These are phyloP conservation scores for Pholiota conissans DNA, from an alignment of 768 basidiomycete species.

Conservation along the genomic window DNA sequence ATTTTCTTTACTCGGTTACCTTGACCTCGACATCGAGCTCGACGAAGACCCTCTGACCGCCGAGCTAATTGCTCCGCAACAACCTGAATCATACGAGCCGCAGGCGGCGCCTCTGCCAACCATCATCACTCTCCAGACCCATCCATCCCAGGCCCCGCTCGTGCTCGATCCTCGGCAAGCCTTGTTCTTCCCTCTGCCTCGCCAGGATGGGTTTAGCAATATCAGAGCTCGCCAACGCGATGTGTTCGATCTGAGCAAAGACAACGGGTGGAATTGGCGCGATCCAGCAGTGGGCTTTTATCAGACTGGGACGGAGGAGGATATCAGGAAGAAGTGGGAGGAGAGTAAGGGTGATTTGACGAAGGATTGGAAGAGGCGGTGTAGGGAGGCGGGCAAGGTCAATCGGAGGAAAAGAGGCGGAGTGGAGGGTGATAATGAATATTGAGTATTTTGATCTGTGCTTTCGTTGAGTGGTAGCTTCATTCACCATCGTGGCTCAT, in stretches of 20 bases:
- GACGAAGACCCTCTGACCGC: conserved; percentile 50
- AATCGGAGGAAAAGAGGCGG: conserved; percentile 50
- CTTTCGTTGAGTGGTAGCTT: no score
- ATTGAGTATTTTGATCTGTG: conserved; percentile 8
- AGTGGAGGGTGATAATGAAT: conserved; percentile 25
- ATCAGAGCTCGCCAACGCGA: conserved; percentile 41
- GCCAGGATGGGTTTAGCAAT: conserved; percentile 19
- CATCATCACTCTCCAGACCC: conserved; percentile 15
- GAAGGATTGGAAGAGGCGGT: conserved; percentile 73
- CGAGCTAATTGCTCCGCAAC: conserved; percentile 9
- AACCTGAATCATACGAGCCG: conserved; percentile 4
- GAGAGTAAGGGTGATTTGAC: conserved; percentile 66
- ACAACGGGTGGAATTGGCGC: conserved; percentile 50
- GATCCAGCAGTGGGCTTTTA: conserved; percentile 43
- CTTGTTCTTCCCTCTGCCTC: conserved; percentile 60
- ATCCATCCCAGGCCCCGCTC: conserved; percentile 26
- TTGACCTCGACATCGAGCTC: conserved; percentile 72
- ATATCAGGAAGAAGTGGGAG: conserved; percentile 72
- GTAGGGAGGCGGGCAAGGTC: conserved; percentile 73
- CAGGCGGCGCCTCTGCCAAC: conserved; percentile 8
- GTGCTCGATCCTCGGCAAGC: conserved; percentile 54
- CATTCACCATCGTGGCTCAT: no score
- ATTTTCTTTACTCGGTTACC: conserved; percentile 76
- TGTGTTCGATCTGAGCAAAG: conserved; percentile 47
- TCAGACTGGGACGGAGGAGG: conserved; percentile 53